phyloP scores from a whole-genome alignment of 306 rosid genomes.

The Rubus parviflorus region DNA sequence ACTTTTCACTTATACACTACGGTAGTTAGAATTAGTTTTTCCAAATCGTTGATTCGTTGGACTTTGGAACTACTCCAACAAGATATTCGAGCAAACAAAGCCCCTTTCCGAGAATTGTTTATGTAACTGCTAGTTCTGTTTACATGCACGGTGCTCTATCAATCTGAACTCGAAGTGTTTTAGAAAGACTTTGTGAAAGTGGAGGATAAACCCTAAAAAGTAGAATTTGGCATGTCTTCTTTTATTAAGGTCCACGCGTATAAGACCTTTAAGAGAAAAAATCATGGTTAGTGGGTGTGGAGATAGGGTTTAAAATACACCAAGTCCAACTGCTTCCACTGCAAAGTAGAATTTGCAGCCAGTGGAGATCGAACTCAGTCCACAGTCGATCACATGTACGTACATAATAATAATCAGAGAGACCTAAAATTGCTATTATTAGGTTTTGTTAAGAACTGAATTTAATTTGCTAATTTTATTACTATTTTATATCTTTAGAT shows the following conservation, averaged over 20 bases:
- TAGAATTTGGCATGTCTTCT: slow-evolving; percentile 20
- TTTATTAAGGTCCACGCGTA: slow-evolving; percentile 76
- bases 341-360: slow-evolving; percentile 38
- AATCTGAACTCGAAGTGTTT: slow-evolving; percentile 28
- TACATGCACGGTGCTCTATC: neutral
- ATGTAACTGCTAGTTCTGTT: neutral
- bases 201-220: slow-evolving; percentile 38
- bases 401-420: neutral
- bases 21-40: neutral
- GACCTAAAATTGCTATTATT: neutral
- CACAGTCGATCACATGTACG: neutral
- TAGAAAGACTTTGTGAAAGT: slow-evolving; percentile 21
- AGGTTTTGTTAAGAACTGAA: neutral
- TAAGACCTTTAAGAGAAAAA: slow-evolving; percentile 38
- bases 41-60: neutral
- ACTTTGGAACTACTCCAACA: neutral
- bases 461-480: neutral
- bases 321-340: slow-evolving; percentile 80
- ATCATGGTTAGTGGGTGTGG: slow-evolving; percentile 7
- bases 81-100: neutral
- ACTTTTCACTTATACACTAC: neutral
- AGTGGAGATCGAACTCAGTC: slow-evolving; percentile 45
- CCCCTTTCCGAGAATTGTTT: neutral
- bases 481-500: neutral
- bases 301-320: slow-evolving; percentile 14